Base-by-base conservation (phyloP, 768 basidiomycete genomes). In the Sistotremastrum suecicum region DNA sequence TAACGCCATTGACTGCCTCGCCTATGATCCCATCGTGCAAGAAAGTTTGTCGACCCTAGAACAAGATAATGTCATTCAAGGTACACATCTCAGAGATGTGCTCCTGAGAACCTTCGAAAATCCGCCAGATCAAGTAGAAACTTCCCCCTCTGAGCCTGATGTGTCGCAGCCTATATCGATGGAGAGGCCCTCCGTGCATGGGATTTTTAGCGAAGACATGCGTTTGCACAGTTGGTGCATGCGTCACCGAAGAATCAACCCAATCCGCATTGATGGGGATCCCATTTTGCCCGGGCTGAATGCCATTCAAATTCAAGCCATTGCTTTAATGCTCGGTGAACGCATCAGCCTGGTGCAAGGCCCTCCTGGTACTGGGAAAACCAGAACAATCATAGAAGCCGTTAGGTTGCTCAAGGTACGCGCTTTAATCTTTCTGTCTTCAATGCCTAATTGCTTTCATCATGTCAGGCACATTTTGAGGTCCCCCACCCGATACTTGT, bases 311-410 rank as follows among this genome's bases (percentile, higher is more conserved):
- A 70, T 74, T 43, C 67, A 75, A 47, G 90, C 91, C 0, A 75
- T 91, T 50, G 90, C 90, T 4, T 70, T 78, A 63, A 91, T 94
- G 86, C 69, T 95, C 40, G 78, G 81, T 5, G 72, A 88, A 53
- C 66, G 77, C 38, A 61, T 88, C 31, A 83, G 83, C 56, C 66
- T 95, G 30, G 75, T 95, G 12, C 90, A 95, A 63, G 90, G 90
- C 33, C 87, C 89, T 37, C 89, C 88, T 12, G 89, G 89, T 20
- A 91, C 88, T 0, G 91, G 91, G 34, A 97, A 97, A 62, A 92
- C 90, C 2, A 80, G 82, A 58, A 92, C 88, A 0, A 89, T 92
- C 40, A 78, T 89, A n/a, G 81, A 92, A 58, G 71, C 85, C 0
- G 70, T 87, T 48, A 81, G 76, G 52, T 56, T 92, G 11, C 73